Evolutionary conservation across 2,329 filamentous ascomycete species (phyloP).

Genomic region (Phialocephala sp.): DNA sequence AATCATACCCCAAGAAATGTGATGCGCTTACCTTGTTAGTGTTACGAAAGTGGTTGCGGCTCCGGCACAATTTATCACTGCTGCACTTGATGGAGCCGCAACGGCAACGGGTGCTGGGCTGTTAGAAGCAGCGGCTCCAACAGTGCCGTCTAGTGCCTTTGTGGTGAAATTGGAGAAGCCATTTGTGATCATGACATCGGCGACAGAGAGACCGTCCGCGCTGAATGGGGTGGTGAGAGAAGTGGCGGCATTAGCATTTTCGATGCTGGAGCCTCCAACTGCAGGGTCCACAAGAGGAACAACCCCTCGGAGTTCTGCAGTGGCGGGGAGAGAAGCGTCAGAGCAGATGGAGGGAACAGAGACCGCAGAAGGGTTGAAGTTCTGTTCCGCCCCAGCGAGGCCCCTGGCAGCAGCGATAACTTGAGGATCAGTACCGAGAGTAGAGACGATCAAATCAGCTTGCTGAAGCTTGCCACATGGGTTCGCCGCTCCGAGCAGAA

Average conservation of each 20-base stretch:
- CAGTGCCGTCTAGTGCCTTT: constrained; percentile 44
- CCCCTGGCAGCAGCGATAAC: constrained; percentile 67
- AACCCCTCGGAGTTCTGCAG: constrained; percentile 66
- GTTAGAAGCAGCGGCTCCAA: constrained; percentile 43
- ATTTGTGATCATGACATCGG: constrained; percentile 64
- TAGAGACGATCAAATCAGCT: constrained; percentile 66
- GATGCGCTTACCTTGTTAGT: constrained; percentile 16
- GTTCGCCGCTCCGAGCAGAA: constrained; percentile 67
- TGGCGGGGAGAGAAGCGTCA: constrained; percentile 66
- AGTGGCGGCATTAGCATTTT: constrained; percentile 64
- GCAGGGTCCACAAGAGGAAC: constrained; percentile 70
- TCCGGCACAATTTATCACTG: constrained; percentile 11
- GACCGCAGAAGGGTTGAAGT: constrained; percentile 72
- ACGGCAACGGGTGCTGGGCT: constrained; percentile 19
- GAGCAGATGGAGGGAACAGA: constrained; percentile 66
- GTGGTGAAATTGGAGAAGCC: constrained; percentile 67
- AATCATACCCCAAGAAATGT: neutral
- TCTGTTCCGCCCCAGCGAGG: constrained; percentile 71
- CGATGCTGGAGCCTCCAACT: constrained; percentile 60
- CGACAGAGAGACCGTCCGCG: constrained; percentile 66
- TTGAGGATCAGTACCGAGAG: constrained; percentile 62
- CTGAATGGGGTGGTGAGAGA: constrained; percentile 61
- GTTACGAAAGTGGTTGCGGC: constrained; percentile 32
- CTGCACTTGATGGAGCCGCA: neutral
- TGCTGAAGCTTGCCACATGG: constrained; percentile 67